Percentiles rank a stretch among this genome's conserved stretches.
Conservation (phyloP, 225 moss, liverwort and hornwort genomes). For the Takakia lepidozioides region DNA sequence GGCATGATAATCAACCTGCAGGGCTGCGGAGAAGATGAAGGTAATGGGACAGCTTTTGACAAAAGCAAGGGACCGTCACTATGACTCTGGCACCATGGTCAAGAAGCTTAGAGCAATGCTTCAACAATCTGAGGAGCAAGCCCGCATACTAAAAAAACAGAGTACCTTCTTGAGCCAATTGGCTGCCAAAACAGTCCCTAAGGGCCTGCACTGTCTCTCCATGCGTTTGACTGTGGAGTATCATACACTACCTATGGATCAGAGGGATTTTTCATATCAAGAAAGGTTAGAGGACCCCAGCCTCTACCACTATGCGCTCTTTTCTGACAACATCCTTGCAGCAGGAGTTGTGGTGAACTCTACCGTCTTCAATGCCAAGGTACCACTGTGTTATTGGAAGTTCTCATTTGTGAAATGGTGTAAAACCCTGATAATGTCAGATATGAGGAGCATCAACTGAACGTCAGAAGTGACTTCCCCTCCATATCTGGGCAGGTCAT, state of each 20-base stretch:
- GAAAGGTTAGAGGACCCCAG: constrained; percentile 43
- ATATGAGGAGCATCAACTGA: too few relatives aligned
- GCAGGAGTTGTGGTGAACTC: constrained; percentile 46
- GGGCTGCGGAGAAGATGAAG: too few relatives aligned
- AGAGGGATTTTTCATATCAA: constrained; percentile 1
- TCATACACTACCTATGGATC: neutral
- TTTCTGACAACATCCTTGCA: constrained; percentile 45
- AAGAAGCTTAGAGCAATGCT: too few relatives aligned
- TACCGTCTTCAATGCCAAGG: constrained; percentile 30
- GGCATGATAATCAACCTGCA: too few relatives aligned
- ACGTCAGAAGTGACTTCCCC: too few relatives aligned
- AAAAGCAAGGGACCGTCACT: too few relatives aligned
- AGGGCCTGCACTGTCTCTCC: constrained; percentile 44
- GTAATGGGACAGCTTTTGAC: too few relatives aligned
- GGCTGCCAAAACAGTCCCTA: constrained; percentile 47
- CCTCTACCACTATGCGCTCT: constrained; percentile 46
- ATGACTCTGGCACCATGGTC: too few relatives aligned
- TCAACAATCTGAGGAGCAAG: neutral
- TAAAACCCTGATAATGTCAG: too few relatives aligned
- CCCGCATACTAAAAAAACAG: constrained; percentile 18
- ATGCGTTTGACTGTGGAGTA: constrained; percentile 47
- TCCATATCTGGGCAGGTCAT: too few relatives aligned
- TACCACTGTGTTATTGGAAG: too few relatives aligned
- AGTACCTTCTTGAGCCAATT: constrained; percentile 39
- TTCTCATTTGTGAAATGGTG: constrained; percentile 2